Percentiles rank a stretch among this genome's conserved stretches.
Conservation (phyloP, 257 asterid species). For the Leonotis leonurus region DNA sequence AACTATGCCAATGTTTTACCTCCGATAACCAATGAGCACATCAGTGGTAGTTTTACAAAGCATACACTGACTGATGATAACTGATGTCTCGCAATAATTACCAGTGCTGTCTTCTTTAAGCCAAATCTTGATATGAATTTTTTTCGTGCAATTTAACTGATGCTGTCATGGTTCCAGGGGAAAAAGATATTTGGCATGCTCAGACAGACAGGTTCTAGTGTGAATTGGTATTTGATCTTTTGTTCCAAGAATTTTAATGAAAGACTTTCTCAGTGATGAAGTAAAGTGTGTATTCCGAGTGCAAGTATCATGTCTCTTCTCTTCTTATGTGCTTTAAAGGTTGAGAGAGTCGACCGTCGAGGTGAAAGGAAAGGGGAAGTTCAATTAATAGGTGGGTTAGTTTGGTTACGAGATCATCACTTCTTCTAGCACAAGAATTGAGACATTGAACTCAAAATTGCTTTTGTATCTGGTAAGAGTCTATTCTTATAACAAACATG, state of each 20-base stretch:
- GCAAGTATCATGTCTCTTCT: not conserved
- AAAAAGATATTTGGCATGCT: too few relatives aligned
- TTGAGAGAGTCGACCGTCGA: not conserved
- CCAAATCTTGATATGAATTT: not conserved
- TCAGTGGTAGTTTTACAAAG: not conserved
- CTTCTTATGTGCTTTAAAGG: not conserved
- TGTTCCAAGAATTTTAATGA: too few relatives aligned
- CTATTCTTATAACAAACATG: not conserved
- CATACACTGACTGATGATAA: not conserved
- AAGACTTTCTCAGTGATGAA: not conserved
- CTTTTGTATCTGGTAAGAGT: not conserved
- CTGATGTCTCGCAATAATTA: not conserved
- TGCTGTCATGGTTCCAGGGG: not conserved
- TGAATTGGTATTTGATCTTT: too few relatives aligned
- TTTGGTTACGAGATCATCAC: constrained; percentile 13
- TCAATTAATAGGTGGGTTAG: constrained; percentile 21
- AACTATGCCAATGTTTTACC: not conserved
- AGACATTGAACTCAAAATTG: constrained; percentile 3
- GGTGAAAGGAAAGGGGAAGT: not conserved
- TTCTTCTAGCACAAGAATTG: constrained; percentile 9
- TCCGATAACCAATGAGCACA: not conserved
- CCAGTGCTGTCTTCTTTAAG: not conserved
- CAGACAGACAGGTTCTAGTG: too few relatives aligned
- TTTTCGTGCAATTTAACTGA: not conserved
- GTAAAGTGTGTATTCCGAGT: not conserved